phyloP scores from a whole-genome alignment of 768 basidiomycete genomes.

The Suillus sp. region DNA sequence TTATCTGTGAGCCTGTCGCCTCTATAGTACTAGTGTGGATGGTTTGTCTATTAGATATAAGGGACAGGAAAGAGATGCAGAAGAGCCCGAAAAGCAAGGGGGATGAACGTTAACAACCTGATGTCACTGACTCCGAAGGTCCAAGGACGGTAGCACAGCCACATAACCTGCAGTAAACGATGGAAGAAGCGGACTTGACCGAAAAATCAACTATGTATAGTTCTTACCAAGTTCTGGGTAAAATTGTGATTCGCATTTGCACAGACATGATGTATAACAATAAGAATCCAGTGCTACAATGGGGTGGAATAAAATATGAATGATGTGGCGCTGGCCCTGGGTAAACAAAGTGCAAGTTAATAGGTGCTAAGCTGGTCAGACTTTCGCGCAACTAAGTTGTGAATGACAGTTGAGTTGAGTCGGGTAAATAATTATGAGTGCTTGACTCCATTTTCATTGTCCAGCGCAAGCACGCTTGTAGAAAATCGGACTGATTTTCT shows the following conservation, averaged over 20 bases:
- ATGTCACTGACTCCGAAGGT: constrained; percentile 1
- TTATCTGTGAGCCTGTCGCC: constrained; percentile 5
- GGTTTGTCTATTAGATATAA: constrained; percentile 5
- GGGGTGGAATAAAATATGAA: constrained; percentile 27
- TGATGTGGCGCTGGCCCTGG: neutral
- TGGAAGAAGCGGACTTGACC: neutral
- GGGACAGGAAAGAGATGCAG: constrained; percentile 14
- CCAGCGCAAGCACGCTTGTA: constrained; percentile 40
- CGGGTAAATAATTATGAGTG: neutral
- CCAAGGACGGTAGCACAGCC: constrained; percentile 8
- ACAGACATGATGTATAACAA: constrained; percentile 4
- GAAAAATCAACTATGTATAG: neutral
- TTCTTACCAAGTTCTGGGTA: neutral
- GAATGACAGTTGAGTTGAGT: constrained; percentile 5
- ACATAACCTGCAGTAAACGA: constrained; percentile 2
- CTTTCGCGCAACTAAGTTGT: constrained; percentile 10
- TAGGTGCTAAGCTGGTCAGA: constrained; percentile 4
- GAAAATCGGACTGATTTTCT: constrained; percentile 68
- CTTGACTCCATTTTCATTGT: constrained; percentile 14
- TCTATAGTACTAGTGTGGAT: constrained; percentile 13
- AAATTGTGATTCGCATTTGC: neutral
- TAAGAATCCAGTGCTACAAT: constrained; percentile 30
- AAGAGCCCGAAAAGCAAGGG: constrained; percentile 11
- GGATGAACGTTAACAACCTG: constrained; percentile 5
- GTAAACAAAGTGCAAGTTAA: constrained; percentile 5